These are phyloP conservation scores for Tuber indicum DNA, from an alignment of 495 filamentous ascomycete genomes.

Conservation along the genomic window DNA sequence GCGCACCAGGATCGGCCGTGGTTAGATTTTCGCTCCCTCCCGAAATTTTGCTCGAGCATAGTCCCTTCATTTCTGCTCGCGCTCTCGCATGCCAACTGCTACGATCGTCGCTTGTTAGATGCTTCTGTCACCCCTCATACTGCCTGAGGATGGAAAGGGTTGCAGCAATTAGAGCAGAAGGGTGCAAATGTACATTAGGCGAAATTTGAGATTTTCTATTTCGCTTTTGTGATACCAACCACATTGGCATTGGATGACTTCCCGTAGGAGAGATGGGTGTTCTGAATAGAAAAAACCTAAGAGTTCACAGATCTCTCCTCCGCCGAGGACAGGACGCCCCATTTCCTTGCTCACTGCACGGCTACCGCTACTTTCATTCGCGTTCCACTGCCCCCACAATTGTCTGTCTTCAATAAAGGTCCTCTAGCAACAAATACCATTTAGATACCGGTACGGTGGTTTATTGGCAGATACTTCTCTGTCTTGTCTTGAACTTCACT, in stretches of 20 bases:
- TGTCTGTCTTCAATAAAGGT: no score
- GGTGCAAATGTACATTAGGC: not conserved
- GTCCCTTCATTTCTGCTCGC: not conserved
- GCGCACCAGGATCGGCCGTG: slow-evolving; percentile 23
- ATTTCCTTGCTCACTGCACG: not conserved
- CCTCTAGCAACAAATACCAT: no score
- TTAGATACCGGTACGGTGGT: not conserved
- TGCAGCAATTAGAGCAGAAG: not conserved
- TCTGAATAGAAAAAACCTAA: not conserved
- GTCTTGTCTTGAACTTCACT: not conserved
- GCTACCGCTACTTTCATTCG: no score
- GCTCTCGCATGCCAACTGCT: not conserved
- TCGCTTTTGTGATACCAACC: not conserved
- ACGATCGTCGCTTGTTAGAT: not conserved
- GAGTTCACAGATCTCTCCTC: not conserved
- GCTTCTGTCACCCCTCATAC: not conserved
- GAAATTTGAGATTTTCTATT: not conserved
- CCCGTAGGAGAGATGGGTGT: not conserved
- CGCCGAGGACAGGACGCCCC: not conserved
- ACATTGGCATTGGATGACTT: not conserved
- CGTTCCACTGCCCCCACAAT: no score
- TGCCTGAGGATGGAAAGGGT: not conserved
- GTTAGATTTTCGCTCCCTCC: not conserved
- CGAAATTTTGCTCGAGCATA: not conserved
- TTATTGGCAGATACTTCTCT: not conserved